These are phyloP conservation scores for Cryptococcus sp. DNA, from an alignment of 1,284 basidiomycete species.

Conservation along the genomic window DNA sequence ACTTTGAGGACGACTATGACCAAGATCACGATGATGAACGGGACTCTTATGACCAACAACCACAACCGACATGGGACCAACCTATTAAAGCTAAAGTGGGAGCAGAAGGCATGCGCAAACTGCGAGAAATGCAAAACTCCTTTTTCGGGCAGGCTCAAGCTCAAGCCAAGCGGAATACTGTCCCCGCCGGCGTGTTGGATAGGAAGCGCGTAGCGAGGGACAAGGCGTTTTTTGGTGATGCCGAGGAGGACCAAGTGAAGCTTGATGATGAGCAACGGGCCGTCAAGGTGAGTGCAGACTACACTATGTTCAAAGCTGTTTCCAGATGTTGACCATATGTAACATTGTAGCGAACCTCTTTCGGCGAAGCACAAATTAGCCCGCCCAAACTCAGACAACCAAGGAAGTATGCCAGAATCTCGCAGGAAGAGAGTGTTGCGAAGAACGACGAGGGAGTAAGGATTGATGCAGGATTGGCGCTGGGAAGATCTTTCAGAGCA, in stretches of 20 bases:
- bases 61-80: slow-evolving; percentile 22
- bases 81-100: slow-evolving; percentile 56
- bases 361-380: slow-evolving; percentile 66
- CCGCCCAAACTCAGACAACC: slow-evolving; percentile 61
- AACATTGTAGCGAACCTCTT: slow-evolving; percentile 66
- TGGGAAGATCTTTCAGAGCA: slow-evolving; percentile 86
- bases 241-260: slow-evolving; percentile 72
- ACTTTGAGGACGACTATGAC: slow-evolving; percentile 40
- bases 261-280: slow-evolving; percentile 59
- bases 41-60: slow-evolving; percentile 3
- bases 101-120: slow-evolving; percentile 70
- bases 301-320: too few species aligned
- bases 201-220: slow-evolving; percentile 15
- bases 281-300: slow-evolving; percentile 60
- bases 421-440: slow-evolving; percentile 34
- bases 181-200: not conserved
- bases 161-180: not conserved
- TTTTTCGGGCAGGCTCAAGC: slow-evolving; percentile 60
- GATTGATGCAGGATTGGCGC: slow-evolving; percentile 77
- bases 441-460: slow-evolving; percentile 65
- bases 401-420: slow-evolving; percentile 44
- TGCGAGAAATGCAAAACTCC: slow-evolving; percentile 89
- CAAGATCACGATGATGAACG: slow-evolving; percentile 23
- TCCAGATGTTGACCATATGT: not conserved
- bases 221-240: slow-evolving; percentile 59